Base-by-base conservation (phyloP, 1,284 basidiomycete species). In the Mycosarcoma mackinlayi region DNA sequence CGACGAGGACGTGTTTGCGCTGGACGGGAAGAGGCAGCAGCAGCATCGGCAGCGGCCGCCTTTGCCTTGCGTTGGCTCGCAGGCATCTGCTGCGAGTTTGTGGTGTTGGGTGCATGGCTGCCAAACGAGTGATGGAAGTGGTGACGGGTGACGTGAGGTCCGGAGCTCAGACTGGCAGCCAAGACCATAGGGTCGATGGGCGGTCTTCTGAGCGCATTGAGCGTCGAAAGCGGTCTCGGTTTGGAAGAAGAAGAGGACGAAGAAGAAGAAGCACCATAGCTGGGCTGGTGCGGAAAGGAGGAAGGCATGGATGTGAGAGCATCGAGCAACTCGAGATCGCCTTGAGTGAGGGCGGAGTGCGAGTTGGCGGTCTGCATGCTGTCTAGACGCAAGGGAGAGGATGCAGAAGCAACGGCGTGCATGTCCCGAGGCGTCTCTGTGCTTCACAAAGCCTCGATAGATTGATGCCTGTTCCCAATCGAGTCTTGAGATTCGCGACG, bases 101-200 rank as follows among this genome's bases (percentile, higher is more conserved):
- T 55, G 18, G 55, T 42, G 11, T 68, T n/a, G n/a, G n/a, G 61
- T 5, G 44, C 52, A 49, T 60, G 57, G 28, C 61, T 52, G 27
- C 68, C 58, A 19, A 74, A 79, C 1, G 75, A 66, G 46, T 81
- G 79, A 44, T 79, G 76, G 41, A 80, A 81, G 35, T 81, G 79
- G 54, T 79, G 78, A 6, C 78, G 62, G 21, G 78, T 81, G 49
- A 80, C 70, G 24, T 80, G 75, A 3, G 78, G 79, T 19, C 75
- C 76, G 3, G 77, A 77, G 48, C 60, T 69, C 7, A 81, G 60
- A 48, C 70, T 75, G 2, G 79, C 79, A 11, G 77, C 78, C 18
- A 80, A 58, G 37, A 81, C 71, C 65, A 80, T 76, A 13, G 79
- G 79, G 49, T 81, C 79, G 45, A 81, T 75, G 34, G 79, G 68